These are phyloP conservation scores for Acanthamoeba healyi DNA, from an alignment of 208 protist species.

Conservation along the genomic window DNA sequence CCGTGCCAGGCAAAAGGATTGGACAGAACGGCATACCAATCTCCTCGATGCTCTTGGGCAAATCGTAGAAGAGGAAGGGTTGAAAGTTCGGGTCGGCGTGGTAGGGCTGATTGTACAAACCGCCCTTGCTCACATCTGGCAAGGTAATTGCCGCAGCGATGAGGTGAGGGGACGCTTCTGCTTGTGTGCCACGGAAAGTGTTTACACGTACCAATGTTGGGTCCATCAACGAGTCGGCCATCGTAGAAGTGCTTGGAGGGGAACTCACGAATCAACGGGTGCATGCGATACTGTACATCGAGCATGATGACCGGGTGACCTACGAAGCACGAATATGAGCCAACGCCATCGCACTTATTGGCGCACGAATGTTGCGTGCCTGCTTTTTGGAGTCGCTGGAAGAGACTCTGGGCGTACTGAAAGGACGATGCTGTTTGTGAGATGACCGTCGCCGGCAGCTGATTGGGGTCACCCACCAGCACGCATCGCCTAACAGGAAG, in stretches of 20 bases:
- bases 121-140: not conserved
- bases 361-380: too few species aligned
- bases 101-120: constrained; percentile 59
- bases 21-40: not conserved
- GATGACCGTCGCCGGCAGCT: constrained; percentile 86
- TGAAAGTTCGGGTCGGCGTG: constrained; percentile 62
- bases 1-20: too few species aligned
- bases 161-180: too few species aligned
- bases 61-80: constrained; percentile 83
- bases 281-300: constrained; percentile 90
- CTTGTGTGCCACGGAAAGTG: not conserved
- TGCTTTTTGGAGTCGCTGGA: constrained; percentile 74
- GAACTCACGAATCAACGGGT: constrained; percentile 86
- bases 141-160: not conserved
- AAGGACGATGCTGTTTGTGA: constrained; percentile 68
- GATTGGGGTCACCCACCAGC: constrained; percentile 91
- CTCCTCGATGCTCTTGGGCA: constrained; percentile 7
- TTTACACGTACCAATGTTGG: not conserved
- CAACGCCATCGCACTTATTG: too few species aligned
- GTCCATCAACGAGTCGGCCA: constrained; percentile 71
- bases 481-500: constrained; percentile 82
- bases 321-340: not conserved
- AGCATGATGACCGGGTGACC: constrained; percentile 75
- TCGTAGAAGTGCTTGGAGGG: constrained; percentile 88
- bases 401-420: constrained; percentile 80